Conservation (phyloP, 2,329 filamentous ascomycete genomes). For the Scorias spongiosa region DNA sequence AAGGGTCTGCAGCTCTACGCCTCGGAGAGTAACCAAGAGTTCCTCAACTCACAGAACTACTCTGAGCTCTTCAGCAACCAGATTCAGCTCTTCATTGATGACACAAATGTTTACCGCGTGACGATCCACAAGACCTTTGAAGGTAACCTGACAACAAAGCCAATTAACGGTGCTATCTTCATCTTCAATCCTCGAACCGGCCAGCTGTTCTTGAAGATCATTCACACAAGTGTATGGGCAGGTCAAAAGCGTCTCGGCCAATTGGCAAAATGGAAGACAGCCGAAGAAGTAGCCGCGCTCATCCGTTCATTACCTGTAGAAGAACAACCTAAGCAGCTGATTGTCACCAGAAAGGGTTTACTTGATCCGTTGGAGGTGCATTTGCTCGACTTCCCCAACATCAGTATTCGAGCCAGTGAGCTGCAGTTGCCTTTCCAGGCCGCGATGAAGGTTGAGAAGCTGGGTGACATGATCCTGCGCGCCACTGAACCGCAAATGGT, state of each 20-base stretch:
- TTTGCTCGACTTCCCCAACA: conserved; percentile 95
- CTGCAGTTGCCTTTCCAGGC: conserved; percentile 96
- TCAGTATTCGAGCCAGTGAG: conserved; percentile 94
- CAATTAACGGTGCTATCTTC: conserved; percentile 98
- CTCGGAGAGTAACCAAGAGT: conserved; percentile 97
- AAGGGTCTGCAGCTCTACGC: conserved; percentile 97
- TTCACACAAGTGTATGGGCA: conserved; percentile 97
- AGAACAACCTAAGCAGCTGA: conserved; percentile 96
- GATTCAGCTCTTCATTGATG: conserved; percentile 96
- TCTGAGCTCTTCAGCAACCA: conserved; percentile 98
- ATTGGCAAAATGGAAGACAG: conserved; percentile 98
- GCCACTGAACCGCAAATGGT: conserved; percentile 99
- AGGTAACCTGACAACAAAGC: conserved; percentile 96
- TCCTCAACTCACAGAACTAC: conserved; percentile 98
- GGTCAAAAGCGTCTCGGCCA: conserved; percentile 98
- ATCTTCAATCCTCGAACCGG: conserved; percentile 99
- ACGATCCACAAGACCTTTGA: conserved; percentile 99
- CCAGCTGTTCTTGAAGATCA: conserved; percentile 96
- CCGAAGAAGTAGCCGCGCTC: conserved; percentile 95
- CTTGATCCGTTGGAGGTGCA: conserved; percentile 95
- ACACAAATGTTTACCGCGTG: conserved; percentile 97
- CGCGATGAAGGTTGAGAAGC: conserved; percentile 98
- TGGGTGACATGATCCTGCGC: conserved; percentile 95
- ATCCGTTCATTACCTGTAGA: conserved; percentile 92
- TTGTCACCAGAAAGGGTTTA: conserved; percentile 93